Conservation (phyloP, 179 eudicot species). For the Beta lomatogona region DNA sequence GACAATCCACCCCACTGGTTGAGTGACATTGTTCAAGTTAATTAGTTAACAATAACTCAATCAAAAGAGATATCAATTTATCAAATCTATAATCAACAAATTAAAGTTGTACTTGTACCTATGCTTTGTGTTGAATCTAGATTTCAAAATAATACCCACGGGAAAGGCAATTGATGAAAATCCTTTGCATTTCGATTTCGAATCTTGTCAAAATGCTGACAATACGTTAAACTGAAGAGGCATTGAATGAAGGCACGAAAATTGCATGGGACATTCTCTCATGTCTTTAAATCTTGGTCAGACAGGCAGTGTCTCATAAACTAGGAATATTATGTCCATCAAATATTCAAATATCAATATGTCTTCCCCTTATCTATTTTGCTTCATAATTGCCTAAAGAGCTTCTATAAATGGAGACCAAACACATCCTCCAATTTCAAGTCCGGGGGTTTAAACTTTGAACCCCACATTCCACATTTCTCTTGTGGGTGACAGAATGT, state of each 20-base stretch:
- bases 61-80: no score
- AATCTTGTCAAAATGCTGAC: background rate
- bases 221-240: background rate
- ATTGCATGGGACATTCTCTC: constrained; percentile 25
- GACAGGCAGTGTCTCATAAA: background rate
- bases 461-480: constrained; percentile 13
- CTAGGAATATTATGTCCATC: background rate
- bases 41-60: no score
- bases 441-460: background rate
- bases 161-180: background rate
- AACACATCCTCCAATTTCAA: background rate
- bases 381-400: background rate
- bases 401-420: background rate
- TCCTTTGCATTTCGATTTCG: background rate
- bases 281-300: constrained; percentile 15
- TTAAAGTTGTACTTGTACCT: no score
- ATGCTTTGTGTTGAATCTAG: background rate
- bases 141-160: background rate
- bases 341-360: background rate
- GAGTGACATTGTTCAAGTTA: no score
- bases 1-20: no score
- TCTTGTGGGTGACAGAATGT: background rate
- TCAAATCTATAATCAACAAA: no score
- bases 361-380: background rate
- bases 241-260: constrained; percentile 39